These are phyloP conservation scores for Hypomontagnella monticulosa DNA, from an alignment of 495 filamentous ascomycete genomes.

Conservation along the genomic window DNA sequence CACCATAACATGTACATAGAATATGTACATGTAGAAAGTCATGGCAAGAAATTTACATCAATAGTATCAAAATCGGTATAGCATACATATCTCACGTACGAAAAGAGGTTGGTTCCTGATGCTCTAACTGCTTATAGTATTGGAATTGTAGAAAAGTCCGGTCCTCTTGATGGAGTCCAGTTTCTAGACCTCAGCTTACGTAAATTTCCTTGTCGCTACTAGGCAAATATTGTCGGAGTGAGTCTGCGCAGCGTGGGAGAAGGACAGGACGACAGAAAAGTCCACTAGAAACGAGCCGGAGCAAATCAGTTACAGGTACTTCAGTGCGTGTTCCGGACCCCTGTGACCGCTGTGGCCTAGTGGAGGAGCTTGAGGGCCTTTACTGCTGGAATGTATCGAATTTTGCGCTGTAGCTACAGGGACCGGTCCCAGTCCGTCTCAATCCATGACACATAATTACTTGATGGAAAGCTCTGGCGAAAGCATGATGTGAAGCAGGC, in stretches of 20 bases:
- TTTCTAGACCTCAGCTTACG: conserved; percentile 27
- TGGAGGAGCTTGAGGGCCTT: conserved; percentile 34
- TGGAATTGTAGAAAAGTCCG: neutral
- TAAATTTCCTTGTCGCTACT: conserved; percentile 26
- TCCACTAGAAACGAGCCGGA: conserved; percentile 7
- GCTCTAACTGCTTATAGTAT: neutral
- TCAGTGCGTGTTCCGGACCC: conserved; percentile 22
- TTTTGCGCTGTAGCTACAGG: conserved; percentile 23
- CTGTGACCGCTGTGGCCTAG: conserved; percentile 13
- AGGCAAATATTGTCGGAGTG: conserved; percentile 1
- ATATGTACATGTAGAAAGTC: too few relatives aligned
- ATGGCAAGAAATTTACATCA: too few relatives aligned
- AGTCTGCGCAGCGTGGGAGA: conserved; percentile 3
- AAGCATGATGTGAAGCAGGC: conserved; percentile 36
- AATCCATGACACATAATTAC: conserved; percentile 64
- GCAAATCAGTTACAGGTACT: conserved; percentile 29
- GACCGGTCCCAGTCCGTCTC: conserved; percentile 24
- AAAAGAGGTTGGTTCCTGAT: too few relatives aligned
- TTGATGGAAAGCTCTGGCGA: conserved; percentile 54
- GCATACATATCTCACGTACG: too few relatives aligned
- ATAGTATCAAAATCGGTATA: too few relatives aligned
- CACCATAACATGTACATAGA: too few relatives aligned
- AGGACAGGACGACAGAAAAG: neutral
- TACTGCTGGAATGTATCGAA: conserved; percentile 21
- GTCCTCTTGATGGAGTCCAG: neutral